phyloP scores from a whole-genome alignment of 139 green algal species.

The Dunaliella sp. region DNA sequence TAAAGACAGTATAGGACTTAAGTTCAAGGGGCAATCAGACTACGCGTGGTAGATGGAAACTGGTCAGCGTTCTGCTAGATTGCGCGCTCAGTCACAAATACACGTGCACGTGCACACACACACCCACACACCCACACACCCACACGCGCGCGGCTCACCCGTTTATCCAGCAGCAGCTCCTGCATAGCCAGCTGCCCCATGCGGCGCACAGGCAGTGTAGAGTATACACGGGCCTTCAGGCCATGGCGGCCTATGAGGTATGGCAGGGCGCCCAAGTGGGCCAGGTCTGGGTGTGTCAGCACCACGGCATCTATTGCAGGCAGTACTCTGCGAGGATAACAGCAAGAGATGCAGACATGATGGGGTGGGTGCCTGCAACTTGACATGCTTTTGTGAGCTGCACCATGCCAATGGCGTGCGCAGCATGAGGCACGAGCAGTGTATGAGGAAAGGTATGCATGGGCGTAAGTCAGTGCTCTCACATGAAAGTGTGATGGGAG shows the following conservation, averaged over 20 bases:
- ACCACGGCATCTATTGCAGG: constrained; percentile 80
- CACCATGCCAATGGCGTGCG: no score
- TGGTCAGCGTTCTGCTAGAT: not conserved
- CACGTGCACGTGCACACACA: not conserved
- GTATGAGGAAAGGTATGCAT: not conserved
- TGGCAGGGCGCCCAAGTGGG: constrained; percentile 85
- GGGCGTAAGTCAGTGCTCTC: no score
- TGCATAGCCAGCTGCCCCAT: not conserved
- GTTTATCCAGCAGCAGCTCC: not conserved
- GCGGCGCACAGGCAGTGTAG: not conserved
- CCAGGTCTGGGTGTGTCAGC: constrained; percentile 75
- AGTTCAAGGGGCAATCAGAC: not conserved
- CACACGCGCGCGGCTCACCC: not conserved
- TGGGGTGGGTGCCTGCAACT: no score
- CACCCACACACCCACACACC: not conserved
- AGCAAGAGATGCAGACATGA: no score
- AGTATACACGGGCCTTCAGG: not conserved
- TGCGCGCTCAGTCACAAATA: not conserved
- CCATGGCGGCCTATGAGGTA: constrained; percentile 56
- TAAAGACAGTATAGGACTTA: not conserved
- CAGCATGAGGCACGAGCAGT: constrained; percentile 2
- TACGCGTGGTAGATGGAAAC: not conserved
- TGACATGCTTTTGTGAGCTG: no score
- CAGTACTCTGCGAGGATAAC: no score
- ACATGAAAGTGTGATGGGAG: no score